phyloP scores from a whole-genome alignment of 345 rosid genomes.

The Sapria himalayana region DNA sequence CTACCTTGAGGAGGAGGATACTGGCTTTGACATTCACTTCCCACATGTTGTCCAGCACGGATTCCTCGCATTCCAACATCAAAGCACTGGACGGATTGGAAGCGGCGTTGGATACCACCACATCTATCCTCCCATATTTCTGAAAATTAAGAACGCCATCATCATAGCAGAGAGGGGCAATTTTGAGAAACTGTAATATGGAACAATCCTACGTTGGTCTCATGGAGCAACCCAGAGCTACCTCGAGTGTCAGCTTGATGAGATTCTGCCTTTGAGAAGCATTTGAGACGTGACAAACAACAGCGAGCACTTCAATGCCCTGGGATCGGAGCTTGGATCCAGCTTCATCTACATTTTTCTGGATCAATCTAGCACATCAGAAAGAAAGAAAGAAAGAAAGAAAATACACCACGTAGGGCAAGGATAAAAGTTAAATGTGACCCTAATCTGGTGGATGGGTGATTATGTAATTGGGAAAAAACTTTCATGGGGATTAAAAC shows the following conservation, averaged over 20 bases:
- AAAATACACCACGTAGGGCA: no score
- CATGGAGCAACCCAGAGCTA: conserved; percentile 1
- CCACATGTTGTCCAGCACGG: conserved; percentile 72
- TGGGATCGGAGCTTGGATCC: conserved; percentile 36
- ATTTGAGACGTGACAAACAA: conserved; percentile 79
- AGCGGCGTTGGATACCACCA: conserved; percentile 61
- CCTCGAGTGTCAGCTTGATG: conserved; percentile 45
- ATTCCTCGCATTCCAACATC: conserved; percentile 40
- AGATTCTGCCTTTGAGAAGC: conserved; percentile 58
- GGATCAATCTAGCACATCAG: conserved; percentile 6
- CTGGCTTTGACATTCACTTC: conserved; percentile 68
- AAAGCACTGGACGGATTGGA: conserved; percentile 50
- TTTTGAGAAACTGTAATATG: neutral
- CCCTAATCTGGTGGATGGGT: no score
- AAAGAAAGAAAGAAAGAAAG: neutral
- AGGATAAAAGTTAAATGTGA: no score
- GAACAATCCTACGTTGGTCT: no score
- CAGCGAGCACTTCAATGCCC: conserved; percentile 57
- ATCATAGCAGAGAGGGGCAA: neutral
- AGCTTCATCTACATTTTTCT: conserved; percentile 80
- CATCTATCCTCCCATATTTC: conserved; percentile 68
- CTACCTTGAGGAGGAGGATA: conserved; percentile 50
- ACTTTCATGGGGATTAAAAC: no score
- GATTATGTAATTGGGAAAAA: no score
- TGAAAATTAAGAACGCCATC: conserved; percentile 16